phyloP scores from a whole-genome alignment of 805 yeast species.

The Suhomyces sp. region DNA sequence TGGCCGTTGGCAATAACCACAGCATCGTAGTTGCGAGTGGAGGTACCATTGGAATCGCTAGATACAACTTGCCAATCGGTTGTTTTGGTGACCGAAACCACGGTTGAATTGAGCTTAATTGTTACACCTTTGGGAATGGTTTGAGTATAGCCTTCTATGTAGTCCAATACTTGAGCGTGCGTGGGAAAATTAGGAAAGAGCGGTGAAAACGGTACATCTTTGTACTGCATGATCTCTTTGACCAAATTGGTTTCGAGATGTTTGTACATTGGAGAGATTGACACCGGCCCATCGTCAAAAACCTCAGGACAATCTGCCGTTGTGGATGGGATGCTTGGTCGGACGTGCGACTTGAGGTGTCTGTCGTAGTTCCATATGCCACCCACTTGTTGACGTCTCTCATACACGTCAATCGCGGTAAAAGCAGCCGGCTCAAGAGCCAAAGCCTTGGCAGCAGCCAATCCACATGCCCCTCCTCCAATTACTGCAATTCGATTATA shows the following conservation, averaged over 20 bases:
- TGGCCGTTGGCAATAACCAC: conserved; percentile 27
- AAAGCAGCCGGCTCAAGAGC: conserved; percentile 20
- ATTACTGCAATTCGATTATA: conserved; percentile 19
- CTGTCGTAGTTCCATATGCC: conserved; percentile 43
- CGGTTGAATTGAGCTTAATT: conserved; percentile 8
- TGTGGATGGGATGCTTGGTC: conserved; percentile 15
- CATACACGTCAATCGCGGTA: conserved; percentile 36
- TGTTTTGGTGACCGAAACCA: conserved; percentile 12
- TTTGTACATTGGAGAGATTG: conserved; percentile 22
- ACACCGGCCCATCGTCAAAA: conserved; percentile 7
- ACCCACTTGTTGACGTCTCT: conserved; percentile 37
- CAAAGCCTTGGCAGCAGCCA: conserved; percentile 24
- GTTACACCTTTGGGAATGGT: conserved; percentile 13
- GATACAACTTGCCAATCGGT: conserved; percentile 7
- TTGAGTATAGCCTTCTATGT: conserved; percentile 14
- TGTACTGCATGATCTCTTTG: conserved; percentile 44
- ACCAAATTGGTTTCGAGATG: conserved; percentile 39
- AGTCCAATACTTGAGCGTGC: conserved; percentile 16
- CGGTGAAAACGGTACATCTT: conserved; percentile 27
- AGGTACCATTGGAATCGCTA: not conserved
- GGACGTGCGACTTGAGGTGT: conserved; percentile 10
- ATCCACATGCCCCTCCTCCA: conserved; percentile 26
- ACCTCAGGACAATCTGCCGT: not conserved
- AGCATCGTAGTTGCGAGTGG: conserved; percentile 15
- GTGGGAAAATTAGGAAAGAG: conserved; percentile 12